phyloP scores from a whole-genome alignment of 192 early-diverging fungal genomes.

The Linnemannia exigua region DNA sequence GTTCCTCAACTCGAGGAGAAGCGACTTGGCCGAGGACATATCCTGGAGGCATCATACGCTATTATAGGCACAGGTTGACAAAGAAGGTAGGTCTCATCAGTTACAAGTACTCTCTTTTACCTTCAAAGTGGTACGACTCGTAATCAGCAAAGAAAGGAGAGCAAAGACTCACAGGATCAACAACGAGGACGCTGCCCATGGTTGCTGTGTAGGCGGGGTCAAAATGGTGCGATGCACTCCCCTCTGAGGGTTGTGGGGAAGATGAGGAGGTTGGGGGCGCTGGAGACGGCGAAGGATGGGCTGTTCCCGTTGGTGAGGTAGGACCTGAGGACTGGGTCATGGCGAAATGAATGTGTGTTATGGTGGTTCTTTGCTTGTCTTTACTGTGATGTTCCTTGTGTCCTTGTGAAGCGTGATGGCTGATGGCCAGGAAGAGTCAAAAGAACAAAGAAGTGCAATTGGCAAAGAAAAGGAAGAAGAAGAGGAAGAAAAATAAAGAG shows the following conservation, averaged over 20 bases:
- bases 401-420: background rate
- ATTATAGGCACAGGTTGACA: background rate
- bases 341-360: background rate
- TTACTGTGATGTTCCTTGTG: background rate
- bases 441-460: background rate
- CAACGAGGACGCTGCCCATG: conserved; percentile 43
- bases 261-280: conserved; percentile 34
- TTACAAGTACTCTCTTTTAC: background rate
- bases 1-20: conserved; percentile 28
- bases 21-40: conserved; percentile 47
- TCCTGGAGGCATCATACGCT: conserved; percentile 48
- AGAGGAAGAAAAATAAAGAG: conserved; percentile 8
- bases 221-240: conserved; percentile 10
- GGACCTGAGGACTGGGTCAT: conserved; percentile 28
- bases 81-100: background rate
- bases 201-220: conserved; percentile 30
- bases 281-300: conserved; percentile 35
- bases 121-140: background rate
- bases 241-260: conserved; percentile 32
- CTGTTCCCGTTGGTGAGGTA: conserved; percentile 15
- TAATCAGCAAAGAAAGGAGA: background rate
- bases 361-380: background rate
- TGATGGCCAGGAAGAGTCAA: background rate
- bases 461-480: background rate
- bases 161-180: conserved; percentile 34